Base-by-base conservation (phyloP, 2,329 filamentous ascomycete genomes). In the Ustulina deusta region DNA sequence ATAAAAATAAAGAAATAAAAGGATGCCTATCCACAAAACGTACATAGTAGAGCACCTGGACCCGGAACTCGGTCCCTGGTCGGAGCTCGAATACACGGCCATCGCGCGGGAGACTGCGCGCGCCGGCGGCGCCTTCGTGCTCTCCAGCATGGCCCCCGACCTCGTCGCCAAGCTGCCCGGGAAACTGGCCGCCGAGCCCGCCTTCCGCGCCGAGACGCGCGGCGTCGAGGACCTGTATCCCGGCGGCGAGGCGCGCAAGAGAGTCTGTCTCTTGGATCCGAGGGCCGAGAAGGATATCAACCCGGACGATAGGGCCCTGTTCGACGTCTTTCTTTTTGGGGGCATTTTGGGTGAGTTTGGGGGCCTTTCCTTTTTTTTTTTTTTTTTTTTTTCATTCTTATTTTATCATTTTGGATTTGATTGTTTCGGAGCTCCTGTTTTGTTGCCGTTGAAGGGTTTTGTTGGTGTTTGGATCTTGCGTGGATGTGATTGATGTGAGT, bases 21-120 rank as follows among this genome's bases (percentile, higher is more conserved):
- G 64, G 44, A 77, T 76, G 75, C 71, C 74, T 3, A 61, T 63
- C 49, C 72, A 79, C 72, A 92, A 94, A 81, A 94, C 90, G 49
- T 97, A 96, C 82, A 92, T 98, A 76, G 94, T 98, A 74, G 95
- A 98, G 84, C 95, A 99, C 81, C 90, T 99, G 72, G 96, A 99
- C 82, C 91, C 93, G 46, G 96, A 99, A 81, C 87, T 99, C 34
- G 96, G 97, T 38, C 88, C 89, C 46, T 99, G 96, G 96, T 98
- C 96, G 27, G 90, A 93, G 71, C 88, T 98, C 61, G 96, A 99
- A 83, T 99, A 99, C 83, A 84, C 89, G 63, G 88, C 91, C 76
- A 97, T 99, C 78, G 93, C 93, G 59, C 84, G 87, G 68, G 96
- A 99, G 83, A 93, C 92, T 60, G 83, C 89, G 70, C 85, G 86